phyloP scores from a whole-genome alignment of 345 rosid species.

The Eucalyptus regnans region DNA sequence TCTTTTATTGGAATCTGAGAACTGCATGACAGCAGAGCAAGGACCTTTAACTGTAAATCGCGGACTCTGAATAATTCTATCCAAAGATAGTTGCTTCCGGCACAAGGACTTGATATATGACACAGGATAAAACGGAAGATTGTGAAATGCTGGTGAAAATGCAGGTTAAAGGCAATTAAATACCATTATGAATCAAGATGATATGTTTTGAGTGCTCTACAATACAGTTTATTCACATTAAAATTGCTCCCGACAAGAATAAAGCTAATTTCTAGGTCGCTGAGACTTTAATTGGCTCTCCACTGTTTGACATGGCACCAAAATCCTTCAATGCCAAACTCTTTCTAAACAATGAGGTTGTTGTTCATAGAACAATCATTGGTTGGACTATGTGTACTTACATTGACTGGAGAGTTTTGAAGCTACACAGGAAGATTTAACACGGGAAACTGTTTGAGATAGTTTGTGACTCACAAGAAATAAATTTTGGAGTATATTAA shows the following conservation, averaged over 20 bases:
- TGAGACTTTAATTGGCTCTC: not conserved
- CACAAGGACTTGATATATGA: not conserved
- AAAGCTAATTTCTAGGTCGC: not conserved
- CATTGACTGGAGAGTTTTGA: not conserved
- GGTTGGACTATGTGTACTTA: not conserved
- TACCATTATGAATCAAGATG: not conserved
- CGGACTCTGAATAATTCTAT: not conserved
- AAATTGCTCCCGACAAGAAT: not conserved
- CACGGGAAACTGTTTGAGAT: not conserved
- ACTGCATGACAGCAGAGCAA: not conserved
- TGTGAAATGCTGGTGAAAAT: not conserved
- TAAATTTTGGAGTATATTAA: not conserved
- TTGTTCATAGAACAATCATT: not conserved
- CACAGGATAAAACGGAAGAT: not conserved
- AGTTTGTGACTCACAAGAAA: not conserved
- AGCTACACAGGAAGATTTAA: not conserved
- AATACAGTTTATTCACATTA: not conserved
- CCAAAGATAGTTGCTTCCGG: not conserved
- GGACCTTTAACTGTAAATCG: not conserved
- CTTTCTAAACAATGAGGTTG: not conserved
- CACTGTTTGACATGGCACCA: not conserved
- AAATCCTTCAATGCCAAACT: not conserved
- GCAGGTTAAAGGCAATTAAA: not conserved
- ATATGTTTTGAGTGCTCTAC: not conserved
- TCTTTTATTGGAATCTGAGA: not conserved